Evolutionary conservation across 1,284 basidiomycete genomes (phyloP), one percentile per base, ranked within the genome.

Genomic region (Singerocomus inundabilis): DNA sequence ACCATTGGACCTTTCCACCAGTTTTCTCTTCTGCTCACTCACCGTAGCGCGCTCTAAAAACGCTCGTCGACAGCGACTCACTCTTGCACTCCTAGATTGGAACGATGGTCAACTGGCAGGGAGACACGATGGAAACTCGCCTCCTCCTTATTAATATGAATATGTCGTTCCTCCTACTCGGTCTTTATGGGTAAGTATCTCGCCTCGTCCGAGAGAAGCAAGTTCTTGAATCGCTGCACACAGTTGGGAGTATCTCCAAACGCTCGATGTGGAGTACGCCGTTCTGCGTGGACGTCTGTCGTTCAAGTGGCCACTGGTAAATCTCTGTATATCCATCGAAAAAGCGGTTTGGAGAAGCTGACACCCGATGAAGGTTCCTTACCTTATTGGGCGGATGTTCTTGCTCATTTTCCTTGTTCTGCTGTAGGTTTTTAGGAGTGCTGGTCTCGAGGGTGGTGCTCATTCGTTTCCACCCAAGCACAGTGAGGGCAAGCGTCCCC

Each of bases 241-340:
- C n/a, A n/a, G 60, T 3, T 60, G 60, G 60, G 60, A 61, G 21
- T 61, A 60, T 25, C 3, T 60, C 6, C 42, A 43, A 24, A 50
- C 59, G 11, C 29, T 62, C 15, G 45, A 43, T 2, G 46, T 57
- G 5, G 62, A 63, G 26, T 54, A 46, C 21, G 53, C 49, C 4
- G 31, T 64, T 26, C 26, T 61, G 24, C 54, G 52, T 33, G 33
- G 55, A 11, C 57, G 57, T 16, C n/a, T 50, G 4, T 8, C 51
- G 6, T 60, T 61, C 28, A 39, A 55, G 26, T 64, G 52, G 60
- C 5, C 55, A n/a, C 46, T 62, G 29, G 62, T 62, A 31, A 52
- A 58, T 43, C 18, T 16, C 16, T 13, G 15, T 7, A 4, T 15
- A 24, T 29, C 30, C 36, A 15, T 46, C 29, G n/a, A n/a, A n/a